Evolutionary conservation across 768 basidiomycete species (phyloP).

Genomic region (Trametes elegans): DNA sequence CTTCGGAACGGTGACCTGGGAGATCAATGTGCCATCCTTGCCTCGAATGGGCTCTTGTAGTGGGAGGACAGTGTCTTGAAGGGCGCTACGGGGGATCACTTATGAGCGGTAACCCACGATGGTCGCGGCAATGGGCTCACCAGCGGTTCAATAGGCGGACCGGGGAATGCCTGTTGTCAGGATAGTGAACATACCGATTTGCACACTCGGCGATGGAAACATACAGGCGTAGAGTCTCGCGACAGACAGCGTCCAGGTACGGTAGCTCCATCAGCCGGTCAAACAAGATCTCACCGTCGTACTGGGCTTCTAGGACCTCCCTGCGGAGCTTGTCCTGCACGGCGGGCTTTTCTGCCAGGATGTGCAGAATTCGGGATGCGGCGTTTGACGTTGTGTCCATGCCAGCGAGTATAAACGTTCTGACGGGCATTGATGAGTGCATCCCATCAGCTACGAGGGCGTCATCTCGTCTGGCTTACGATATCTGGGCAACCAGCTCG

Average conservation of each 20-base stretch:
- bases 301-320: background rate
- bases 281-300: background rate
- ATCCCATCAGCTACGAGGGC: too few relatives aligned
- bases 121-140: background rate
- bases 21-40: constrained; percentile 36
- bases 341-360: constrained; percentile 1
- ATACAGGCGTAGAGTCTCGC: constrained; percentile 3
- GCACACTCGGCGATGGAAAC: background rate
- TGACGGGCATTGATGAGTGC: background rate
- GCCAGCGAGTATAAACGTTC: background rate
- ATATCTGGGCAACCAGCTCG: constrained; percentile 40
- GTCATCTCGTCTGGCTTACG: constrained; percentile 15
- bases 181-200: background rate
- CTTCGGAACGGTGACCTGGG: constrained; percentile 43
- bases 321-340: background rate
- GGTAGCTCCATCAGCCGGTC: background rate
- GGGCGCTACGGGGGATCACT: constrained; percentile 30
- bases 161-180: constrained; percentile 37
- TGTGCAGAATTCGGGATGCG: background rate
- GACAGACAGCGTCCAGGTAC: constrained; percentile 2
- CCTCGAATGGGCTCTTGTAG: constrained; percentile 46
- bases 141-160: constrained; percentile 35
- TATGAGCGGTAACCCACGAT: background rate
- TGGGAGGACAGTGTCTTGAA: constrained; percentile 56
- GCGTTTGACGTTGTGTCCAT: constrained; percentile 4